These are phyloP conservation scores for Syzygium aqueum DNA, from an alignment of 345 rosid species.

Conservation along the genomic window DNA sequence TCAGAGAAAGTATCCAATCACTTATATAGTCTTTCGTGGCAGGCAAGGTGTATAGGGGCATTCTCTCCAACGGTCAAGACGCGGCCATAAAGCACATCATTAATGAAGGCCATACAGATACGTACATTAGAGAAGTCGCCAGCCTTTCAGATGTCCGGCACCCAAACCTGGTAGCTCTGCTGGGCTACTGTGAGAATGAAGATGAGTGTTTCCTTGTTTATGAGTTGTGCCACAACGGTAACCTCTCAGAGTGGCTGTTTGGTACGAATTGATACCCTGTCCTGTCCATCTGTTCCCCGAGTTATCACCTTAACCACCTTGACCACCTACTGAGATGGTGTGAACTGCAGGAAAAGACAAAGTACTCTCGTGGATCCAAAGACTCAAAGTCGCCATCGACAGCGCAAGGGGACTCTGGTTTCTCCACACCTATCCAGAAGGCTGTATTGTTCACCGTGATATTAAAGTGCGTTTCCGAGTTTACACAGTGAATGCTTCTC, in stretches of 20 bases:
- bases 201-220: slow-evolving; percentile 49
- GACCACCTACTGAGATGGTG: not conserved
- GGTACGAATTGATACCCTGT: slow-evolving; percentile 14
- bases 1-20: not conserved
- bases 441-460: slow-evolving; percentile 46
- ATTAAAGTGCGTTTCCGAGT: slow-evolving; percentile 20
- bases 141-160: slow-evolving; percentile 51
- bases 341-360: slow-evolving; percentile 33
- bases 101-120: slow-evolving; percentile 37
- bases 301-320: not conserved
- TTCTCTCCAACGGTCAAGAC: slow-evolving; percentile 26
- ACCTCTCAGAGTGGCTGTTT: slow-evolving; percentile 53
- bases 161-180: slow-evolving; percentile 48
- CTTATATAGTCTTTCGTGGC: not conserved
- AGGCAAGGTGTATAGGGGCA: slow-evolving; percentile 59
- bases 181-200: slow-evolving; percentile 38
- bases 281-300: not conserved
- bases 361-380: slow-evolving; percentile 38
- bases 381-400: slow-evolving; percentile 38
- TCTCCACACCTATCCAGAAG: slow-evolving; percentile 49
- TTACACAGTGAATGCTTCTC: not conserved
- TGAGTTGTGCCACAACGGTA: slow-evolving; percentile 48
- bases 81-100: slow-evolving; percentile 54
- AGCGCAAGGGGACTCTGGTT: slow-evolving; percentile 43
- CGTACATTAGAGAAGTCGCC: slow-evolving; percentile 42